Percentiles rank a stretch among this genome's conserved stretches.
Conservation (phyloP, 768 basidiomycete species). For the Auriscalpium orientale region DNA sequence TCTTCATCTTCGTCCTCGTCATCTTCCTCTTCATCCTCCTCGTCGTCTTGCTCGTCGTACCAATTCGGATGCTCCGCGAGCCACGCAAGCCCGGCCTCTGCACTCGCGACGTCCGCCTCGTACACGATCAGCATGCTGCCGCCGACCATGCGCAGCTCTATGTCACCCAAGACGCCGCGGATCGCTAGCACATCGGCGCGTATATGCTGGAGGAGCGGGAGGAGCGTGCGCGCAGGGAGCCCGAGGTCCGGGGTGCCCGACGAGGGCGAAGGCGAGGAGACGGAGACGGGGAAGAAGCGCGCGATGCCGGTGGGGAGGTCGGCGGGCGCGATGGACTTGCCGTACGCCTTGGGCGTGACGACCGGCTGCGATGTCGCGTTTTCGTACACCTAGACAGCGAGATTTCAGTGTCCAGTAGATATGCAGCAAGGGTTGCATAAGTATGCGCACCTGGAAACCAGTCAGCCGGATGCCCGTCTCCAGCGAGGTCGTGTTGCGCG, state of each 20-base stretch:
- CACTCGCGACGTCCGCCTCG: conserved; percentile 41
- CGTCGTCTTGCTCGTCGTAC: conserved; percentile 6
- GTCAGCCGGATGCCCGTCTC: conserved; percentile 79
- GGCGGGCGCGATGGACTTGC: conserved; percentile 59
- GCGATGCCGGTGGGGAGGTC: conserved; percentile 73
- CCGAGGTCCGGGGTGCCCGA: conserved; percentile 31
- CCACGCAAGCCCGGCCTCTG: conserved; percentile 8
- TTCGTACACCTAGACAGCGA: conserved; percentile 57
- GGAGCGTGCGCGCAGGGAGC: conserved; percentile 45
- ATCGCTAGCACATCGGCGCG: conserved; percentile 47
- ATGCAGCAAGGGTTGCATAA: not conserved
- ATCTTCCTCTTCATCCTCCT: conserved; percentile 9
- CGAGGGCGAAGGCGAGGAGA: conserved; percentile 8
- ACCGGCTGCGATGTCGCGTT: conserved; percentile 46
- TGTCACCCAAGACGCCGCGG: conserved; percentile 34
- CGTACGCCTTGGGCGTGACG: conserved; percentile 67
- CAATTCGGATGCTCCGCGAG: not conserved
- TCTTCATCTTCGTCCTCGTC: not conserved
- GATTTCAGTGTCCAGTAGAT: not conserved
- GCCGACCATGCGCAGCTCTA: conserved; percentile 78
- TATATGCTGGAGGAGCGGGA: conserved; percentile 51
- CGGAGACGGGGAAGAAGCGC: conserved; percentile 64
- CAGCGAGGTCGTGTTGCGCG: conserved; percentile 60
- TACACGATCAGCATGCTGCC: conserved; percentile 78
- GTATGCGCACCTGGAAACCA: conserved; percentile 77